These are phyloP conservation scores for Cenchrus purpureus DNA, from an alignment of 176 grass and related monocot species.

Conservation along the genomic window DNA sequence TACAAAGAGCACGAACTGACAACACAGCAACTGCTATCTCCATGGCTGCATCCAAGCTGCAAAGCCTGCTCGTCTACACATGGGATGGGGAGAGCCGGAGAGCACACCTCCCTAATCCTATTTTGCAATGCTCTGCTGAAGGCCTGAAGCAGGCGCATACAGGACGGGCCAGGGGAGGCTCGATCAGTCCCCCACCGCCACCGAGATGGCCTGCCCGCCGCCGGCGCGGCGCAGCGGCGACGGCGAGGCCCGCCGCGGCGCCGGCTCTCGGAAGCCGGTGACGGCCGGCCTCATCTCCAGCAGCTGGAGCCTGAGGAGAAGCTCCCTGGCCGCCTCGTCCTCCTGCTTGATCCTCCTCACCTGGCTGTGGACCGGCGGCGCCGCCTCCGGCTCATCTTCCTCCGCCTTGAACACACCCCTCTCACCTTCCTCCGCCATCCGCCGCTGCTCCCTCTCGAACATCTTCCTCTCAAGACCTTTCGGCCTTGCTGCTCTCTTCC, in stretches of 20 bases:
- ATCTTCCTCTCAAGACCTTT: constrained; percentile 15
- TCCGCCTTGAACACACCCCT: constrained; percentile 1
- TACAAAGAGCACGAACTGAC: not conserved
- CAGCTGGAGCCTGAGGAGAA: constrained; percentile 44
- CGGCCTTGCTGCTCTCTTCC: not conserved
- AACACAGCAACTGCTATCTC: not conserved
- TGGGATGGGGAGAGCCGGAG: too few relatives aligned
- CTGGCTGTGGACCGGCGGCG: constrained; percentile 58
- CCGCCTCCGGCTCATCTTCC: not conserved
- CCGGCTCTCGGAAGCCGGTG: constrained; percentile 25
- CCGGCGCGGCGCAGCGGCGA: constrained; percentile 34
- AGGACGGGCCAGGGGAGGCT: not conserved
- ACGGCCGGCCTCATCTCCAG: constrained; percentile 37
- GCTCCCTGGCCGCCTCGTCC: constrained; percentile 61
- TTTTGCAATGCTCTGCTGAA: too few relatives aligned
- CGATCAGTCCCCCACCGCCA: constrained; percentile 47
- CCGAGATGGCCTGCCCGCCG: constrained; percentile 43
- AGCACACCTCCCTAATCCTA: too few relatives aligned
- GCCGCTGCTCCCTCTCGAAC: constrained; percentile 23
- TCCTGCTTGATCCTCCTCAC: constrained; percentile 76
- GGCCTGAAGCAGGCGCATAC: too few relatives aligned
- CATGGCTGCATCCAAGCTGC: too few relatives aligned
- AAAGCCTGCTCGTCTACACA: too few relatives aligned
- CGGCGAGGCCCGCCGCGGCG: constrained; percentile 21
- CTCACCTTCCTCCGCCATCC: constrained; percentile 15